Conservation (phyloP, 2,329 filamentous ascomycete species). For the Microdochium paspali region DNA sequence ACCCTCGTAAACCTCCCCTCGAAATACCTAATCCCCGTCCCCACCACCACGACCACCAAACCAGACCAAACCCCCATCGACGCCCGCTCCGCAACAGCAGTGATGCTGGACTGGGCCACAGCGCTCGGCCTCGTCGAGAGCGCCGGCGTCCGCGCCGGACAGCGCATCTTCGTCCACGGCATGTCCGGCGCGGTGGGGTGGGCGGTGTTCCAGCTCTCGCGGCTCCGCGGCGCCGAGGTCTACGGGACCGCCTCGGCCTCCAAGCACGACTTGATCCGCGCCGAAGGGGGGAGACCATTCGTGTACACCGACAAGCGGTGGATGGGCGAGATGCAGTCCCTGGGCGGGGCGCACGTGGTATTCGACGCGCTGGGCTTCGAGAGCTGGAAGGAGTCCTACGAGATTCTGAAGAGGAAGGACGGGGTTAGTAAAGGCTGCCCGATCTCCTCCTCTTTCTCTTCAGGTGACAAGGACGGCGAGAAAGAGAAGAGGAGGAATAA, state of each 20-base stretch:
- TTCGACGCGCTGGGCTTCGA: constrained; percentile 41
- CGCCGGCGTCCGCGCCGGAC: constrained; percentile 29
- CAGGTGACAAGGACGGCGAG: too few relatives aligned
- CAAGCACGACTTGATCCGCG: constrained; percentile 30
- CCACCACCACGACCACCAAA: constrained; percentile 18
- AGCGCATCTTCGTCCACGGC: constrained; percentile 40
- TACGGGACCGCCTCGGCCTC: constrained; percentile 37
- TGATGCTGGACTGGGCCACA: constrained; percentile 36
- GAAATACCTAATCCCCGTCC: constrained; percentile 32
- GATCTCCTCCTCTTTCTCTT: neutral
- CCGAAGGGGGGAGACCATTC: constrained; percentile 30
- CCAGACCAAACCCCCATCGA: constrained; percentile 16
- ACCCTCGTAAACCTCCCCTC: constrained; percentile 35
- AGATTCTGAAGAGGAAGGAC: constrained; percentile 23
- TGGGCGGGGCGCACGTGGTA: constrained; percentile 35
- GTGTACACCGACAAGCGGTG: constrained; percentile 38
- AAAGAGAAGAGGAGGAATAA: too few relatives aligned
- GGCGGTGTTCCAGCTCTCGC: constrained; percentile 29
- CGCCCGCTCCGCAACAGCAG: constrained; percentile 26
- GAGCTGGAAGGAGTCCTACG: constrained; percentile 38
- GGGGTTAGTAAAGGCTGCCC: neutral
- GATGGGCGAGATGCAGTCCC: constrained; percentile 31
- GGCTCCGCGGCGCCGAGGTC: constrained; percentile 31
- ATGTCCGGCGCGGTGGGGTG: constrained; percentile 39
- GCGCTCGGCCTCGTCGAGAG: constrained; percentile 26